These are phyloP conservation scores for Marasmius tenuissimus DNA, from an alignment of 1,284 basidiomycete genomes.

Conservation along the genomic window DNA sequence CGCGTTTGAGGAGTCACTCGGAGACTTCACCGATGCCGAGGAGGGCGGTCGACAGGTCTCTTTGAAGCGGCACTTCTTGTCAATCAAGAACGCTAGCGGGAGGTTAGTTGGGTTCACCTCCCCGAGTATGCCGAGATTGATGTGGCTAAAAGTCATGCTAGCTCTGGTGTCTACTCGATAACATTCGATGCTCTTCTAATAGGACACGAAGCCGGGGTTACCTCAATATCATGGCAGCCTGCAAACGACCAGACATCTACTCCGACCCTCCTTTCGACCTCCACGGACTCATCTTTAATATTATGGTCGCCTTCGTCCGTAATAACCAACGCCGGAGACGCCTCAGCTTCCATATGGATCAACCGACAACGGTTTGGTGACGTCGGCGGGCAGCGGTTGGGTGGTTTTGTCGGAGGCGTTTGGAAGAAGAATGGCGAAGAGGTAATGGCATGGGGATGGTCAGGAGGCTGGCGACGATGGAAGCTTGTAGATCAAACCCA, in stretches of 20 bases:
- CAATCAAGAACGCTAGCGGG: constrained; percentile 51
- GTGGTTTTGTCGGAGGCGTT: constrained; percentile 86
- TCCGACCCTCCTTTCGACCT: constrained; percentile 79
- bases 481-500: constrained; percentile 30
- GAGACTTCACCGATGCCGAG: constrained; percentile 61
- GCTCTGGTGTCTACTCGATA: constrained; percentile 57
- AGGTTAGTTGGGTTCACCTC: constrained; percentile 36
- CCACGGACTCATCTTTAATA: constrained; percentile 90
- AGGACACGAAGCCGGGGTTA: constrained; percentile 92
- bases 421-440: constrained; percentile 68
- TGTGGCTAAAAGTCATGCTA: constrained; percentile 25
- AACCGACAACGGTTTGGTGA: constrained; percentile 90
- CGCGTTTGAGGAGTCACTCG: constrained; percentile 82
- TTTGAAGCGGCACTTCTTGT: constrained; percentile 77
- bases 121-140: too few relatives aligned
- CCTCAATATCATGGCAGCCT: constrained; percentile 80
- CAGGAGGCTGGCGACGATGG: constrained; percentile 91
- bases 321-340: constrained; percentile 37
- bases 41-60: constrained; percentile 83
- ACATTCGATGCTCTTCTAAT: constrained; percentile 90
- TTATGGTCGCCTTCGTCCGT: constrained; percentile 81
- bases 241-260: constrained; percentile 24
- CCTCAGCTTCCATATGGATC: constrained; percentile 78
- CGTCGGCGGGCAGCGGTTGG: constrained; percentile 84
- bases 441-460: constrained; percentile 87